Base-by-base conservation (phyloP, 495 filamentous ascomycete genomes). In the Daldinia bambusicola region DNA sequence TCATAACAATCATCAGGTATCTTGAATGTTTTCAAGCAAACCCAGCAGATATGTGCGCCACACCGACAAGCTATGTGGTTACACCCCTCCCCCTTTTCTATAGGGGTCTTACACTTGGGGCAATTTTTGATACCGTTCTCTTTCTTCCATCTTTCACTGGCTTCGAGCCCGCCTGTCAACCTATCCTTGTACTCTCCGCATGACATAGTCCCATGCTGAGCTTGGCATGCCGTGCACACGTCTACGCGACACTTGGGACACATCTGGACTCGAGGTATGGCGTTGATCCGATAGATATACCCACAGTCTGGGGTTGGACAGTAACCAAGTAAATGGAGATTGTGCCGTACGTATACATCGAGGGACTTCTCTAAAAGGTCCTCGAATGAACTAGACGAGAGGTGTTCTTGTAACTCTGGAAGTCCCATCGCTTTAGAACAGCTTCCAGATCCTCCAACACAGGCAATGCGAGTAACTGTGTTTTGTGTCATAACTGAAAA, bases 41-140 rank as follows among this genome's bases (percentile, higher is more conserved):
- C 81, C 68, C 84, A 87, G 72, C 85, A 87, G 72, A 86, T 87
- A 40, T 84, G 72, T 0, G 74, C 76, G 7, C 80, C 76, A 75
- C 84, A 87, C 30, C 63, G 74, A 59, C 85, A 88, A 6, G 76
- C 82, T 81, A 87, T 85, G 70, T 86, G 83, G 63, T 83, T 75
- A 66, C 85, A 87, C 0, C 80, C 85, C 6, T 79, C 77, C 18
- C 37, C 68, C 60, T 82, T 81, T 68, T 86, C 84, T 14, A 87
- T 74, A 14, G 83, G 63, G 7, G 74, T 66, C 40, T 69, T 59
- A 67, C 84, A 86, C n/a, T 69, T 74, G 34, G 75, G 74, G 59
- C 83, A 86, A 18, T 71, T 69, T 59, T 82, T 80, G 20, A 79
- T 74, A 2, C 78, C 78, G 7, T 76, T 60, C 13, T 66, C 48